phyloP scores from a whole-genome alignment of 805 yeast genomes.

The Tetrapisispora fleetii region DNA sequence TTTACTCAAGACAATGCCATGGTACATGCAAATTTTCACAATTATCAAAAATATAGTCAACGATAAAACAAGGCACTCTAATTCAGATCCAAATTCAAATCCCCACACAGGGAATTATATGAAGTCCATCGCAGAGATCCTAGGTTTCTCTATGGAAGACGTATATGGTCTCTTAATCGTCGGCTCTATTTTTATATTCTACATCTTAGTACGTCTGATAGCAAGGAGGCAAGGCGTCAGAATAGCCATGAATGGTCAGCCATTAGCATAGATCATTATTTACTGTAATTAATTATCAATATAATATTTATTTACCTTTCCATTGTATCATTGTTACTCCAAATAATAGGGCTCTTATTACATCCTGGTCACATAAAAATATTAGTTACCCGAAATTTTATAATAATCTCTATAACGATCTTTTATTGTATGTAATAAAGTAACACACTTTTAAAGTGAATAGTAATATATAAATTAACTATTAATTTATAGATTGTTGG shows the following conservation, averaged over 20 bases:
- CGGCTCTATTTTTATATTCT: background rate
- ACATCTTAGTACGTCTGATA: background rate
- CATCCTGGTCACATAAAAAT: too few species aligned
- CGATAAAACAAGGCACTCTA: background rate
- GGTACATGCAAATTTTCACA: slow-evolving; percentile 9
- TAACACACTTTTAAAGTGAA: too few species aligned
- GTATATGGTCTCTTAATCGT: background rate
- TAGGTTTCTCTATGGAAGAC: background rate
- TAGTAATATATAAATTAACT: too few species aligned
- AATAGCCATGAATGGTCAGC: background rate
- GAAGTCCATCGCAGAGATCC: background rate
- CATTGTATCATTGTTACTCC: too few species aligned
- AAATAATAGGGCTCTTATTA: too few species aligned
- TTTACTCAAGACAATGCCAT: slow-evolving; percentile 6
- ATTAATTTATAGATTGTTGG: too few species aligned
- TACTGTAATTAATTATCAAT: background rate
- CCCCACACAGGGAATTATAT: background rate
- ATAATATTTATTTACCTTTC: too few species aligned
- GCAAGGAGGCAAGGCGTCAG: background rate
- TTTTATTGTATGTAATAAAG: too few species aligned
- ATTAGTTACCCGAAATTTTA: too few species aligned
- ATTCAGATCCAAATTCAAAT: background rate
- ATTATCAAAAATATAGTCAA: slow-evolving; percentile 3
- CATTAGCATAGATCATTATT: background rate
- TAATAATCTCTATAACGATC: too few species aligned